Conservation (phyloP, 2,329 filamentous ascomycete genomes). For the Furcasterigmium furcatum region DNA sequence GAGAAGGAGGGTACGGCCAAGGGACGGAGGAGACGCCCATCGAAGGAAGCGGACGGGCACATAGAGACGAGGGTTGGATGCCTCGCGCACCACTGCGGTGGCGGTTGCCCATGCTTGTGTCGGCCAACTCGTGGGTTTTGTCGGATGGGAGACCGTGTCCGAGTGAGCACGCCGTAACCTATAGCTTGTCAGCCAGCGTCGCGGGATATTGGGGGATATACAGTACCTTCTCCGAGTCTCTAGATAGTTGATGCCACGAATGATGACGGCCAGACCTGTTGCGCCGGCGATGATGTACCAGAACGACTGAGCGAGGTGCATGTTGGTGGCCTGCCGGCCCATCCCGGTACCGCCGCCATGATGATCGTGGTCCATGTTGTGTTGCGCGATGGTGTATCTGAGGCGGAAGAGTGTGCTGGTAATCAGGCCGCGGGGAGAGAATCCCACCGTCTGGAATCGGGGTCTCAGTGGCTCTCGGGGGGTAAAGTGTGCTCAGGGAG, state of each 20-base stretch:
- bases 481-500: too few species aligned
- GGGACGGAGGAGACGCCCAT: constrained; percentile 56
- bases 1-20: constrained; percentile 53
- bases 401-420: too few species aligned
- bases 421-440: neutral
- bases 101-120: constrained; percentile 55
- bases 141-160: constrained; percentile 32
- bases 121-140: constrained; percentile 42
- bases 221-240: constrained; percentile 37
- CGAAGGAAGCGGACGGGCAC: constrained; percentile 40
- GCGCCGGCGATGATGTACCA: constrained; percentile 57
- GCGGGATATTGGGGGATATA: neutral
- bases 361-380: constrained; percentile 18
- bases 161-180: constrained; percentile 45
- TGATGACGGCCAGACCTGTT: constrained; percentile 34
- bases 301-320: constrained; percentile 48
- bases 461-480: too few species aligned
- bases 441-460: neutral
- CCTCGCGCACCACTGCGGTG: constrained; percentile 55
- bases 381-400: too few species aligned
- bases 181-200: too few species aligned
- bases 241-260: constrained; percentile 40
- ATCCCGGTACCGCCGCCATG: constrained; percentile 12
- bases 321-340: constrained; percentile 35
- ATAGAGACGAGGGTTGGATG: constrained; percentile 50